Evolutionary conservation across 352 stramenopile species (phyloP), one percentile per base, ranked within the genome.

Genomic region (Peronosclerospora sorghi): DNA sequence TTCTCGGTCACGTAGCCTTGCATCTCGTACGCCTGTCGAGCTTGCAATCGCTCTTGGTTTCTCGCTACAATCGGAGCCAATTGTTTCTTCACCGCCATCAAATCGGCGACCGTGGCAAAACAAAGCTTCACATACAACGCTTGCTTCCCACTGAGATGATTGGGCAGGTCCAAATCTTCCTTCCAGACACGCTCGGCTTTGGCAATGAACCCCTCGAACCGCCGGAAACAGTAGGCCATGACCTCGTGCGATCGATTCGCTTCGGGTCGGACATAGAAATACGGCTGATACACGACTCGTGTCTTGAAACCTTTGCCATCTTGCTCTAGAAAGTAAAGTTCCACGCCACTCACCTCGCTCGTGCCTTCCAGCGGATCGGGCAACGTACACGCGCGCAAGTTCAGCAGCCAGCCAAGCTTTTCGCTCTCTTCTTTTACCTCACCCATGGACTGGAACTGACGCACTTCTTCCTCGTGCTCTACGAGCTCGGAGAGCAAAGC

Each of bases 311-410:
- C 92, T 28, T 68, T 66, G 14, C 86, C 87, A 51, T 96, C 84
- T 49, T 97, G 83, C 57, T 95, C 73, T 5, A 97, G 53, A 58
- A 98, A 98, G 64, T 97, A 98, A 28, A 98, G 46, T 52, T 98
- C 94, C 8, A 97, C 53, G 4, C 81, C 89, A 35, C 73, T 83
- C n/a, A 86, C 79, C 62, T 97, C 89, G 35, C 55, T 62, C 37
- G 83, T 84, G 35, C 67, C 68, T 17, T 83, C 76, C 2, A 54
- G 32, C 2, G 65, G 59, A 30, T 86, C 76, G 12, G 61, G 57
- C 7, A 88, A 50, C 35, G 71, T 77, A 21, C 60, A 80, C 8
- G 68, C 49, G 30, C 73, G 73, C 24, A 85, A 54, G 41, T 88
- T 88, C 20, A 88, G 56, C 38, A 88, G 56, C 76, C 76, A 88